phyloP scores from a whole-genome alignment of 495 filamentous ascomycete species.

The Podospora pseudopauciseta region DNA sequence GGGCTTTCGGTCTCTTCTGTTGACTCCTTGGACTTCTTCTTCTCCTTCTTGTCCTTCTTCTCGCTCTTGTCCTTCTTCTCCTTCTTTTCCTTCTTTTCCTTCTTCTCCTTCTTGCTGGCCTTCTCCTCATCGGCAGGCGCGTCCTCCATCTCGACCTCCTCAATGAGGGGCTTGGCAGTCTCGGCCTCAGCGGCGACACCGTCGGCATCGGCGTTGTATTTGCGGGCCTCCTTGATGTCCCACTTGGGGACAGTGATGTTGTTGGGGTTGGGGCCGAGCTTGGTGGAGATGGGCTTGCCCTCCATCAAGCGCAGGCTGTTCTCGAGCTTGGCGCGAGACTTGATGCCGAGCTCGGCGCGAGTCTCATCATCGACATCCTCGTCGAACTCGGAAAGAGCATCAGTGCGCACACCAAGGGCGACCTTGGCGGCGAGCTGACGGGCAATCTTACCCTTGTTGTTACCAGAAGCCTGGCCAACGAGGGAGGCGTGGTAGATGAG shows the following conservation, averaged over 20 bases:
- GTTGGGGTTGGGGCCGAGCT: constrained; percentile 70
- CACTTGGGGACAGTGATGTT: constrained; percentile 71
- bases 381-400: constrained; percentile 77
- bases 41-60: constrained; percentile 25
- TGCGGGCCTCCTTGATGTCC: constrained; percentile 88
- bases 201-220: constrained; percentile 94
- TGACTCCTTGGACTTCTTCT: constrained; percentile 30
- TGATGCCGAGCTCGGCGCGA: constrained; percentile 68
- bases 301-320: constrained; percentile 79
- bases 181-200: constrained; percentile 70
- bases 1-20: constrained; percentile 33
- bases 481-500: constrained; percentile 97
- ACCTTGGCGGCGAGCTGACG: constrained; percentile 92
- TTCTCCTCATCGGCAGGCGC: constrained; percentile 33
- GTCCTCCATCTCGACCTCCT: constrained; percentile 56
- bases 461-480: constrained; percentile 91
- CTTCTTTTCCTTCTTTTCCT: constrained; percentile 20
- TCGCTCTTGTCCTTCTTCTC: constrained; percentile 26
- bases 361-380: constrained; percentile 82
- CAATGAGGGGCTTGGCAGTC: constrained; percentile 53
- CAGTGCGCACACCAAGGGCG: constrained; percentile 86
- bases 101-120: constrained; percentile 26
- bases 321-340: constrained; percentile 75
- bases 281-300: constrained; percentile 81
- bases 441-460: constrained; percentile 99